Evolutionary conservation across 2,329 filamentous ascomycete genomes (phyloP).

Genomic region (Trichoderma koningii): DNA sequence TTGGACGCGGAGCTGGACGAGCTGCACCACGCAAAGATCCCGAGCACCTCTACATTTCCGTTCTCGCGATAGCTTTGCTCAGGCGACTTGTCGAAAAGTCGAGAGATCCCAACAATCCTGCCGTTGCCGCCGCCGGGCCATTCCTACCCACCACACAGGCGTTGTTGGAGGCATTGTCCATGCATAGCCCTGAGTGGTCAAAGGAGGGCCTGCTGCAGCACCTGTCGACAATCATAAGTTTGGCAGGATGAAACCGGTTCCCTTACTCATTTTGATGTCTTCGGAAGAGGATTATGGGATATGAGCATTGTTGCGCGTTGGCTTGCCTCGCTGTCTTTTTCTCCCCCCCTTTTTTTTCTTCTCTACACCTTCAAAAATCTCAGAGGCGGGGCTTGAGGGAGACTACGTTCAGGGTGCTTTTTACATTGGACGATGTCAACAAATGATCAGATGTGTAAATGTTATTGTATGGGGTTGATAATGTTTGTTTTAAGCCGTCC

Average conservation of each 20-base stretch:
- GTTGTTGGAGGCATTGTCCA: constrained; percentile 66
- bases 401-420: constrained; percentile 2
- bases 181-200: constrained; percentile 63
- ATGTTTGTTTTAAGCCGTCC: constrained; percentile 26
- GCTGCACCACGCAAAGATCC: constrained; percentile 48
- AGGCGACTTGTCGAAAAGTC: constrained; percentile 69
- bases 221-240: constrained; percentile 58
- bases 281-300: neutral
- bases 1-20: constrained; percentile 37
- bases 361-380: neutral
- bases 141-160: constrained; percentile 68
- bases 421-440: constrained; percentile 19
- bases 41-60: constrained; percentile 64
- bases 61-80: constrained; percentile 68
- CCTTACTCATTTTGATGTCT: neutral
- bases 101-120: constrained; percentile 55
- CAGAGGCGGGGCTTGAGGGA: neutral
- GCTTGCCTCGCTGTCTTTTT: neutral
- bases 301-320: constrained; percentile 9
- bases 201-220: constrained; percentile 69
- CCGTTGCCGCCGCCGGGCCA: constrained; percentile 57
- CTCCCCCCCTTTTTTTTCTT: too few relatives aligned
- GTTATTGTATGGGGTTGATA: constrained; percentile 25
- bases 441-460: constrained; percentile 29
- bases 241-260: constrained; percentile 30